These are phyloP conservation scores for Leccinum pachyderme DNA, from an alignment of 1,284 basidiomycete species.

Conservation along the genomic window DNA sequence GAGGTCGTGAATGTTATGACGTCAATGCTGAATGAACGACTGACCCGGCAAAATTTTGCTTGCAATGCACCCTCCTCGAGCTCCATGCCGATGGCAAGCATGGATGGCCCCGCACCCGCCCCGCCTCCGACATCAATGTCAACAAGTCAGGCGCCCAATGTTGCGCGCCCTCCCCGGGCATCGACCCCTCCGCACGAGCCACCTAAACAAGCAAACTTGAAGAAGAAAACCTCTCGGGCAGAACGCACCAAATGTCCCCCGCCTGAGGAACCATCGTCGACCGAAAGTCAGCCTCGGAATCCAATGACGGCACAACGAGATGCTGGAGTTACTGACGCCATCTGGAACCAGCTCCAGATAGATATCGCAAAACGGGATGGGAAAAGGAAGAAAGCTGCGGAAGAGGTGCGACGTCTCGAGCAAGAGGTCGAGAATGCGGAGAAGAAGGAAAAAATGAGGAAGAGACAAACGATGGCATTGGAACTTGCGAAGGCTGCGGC, in stretches of 20 bases:
- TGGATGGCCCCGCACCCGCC: constrained; percentile 14
- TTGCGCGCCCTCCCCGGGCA: constrained; percentile 11
- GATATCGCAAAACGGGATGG: constrained; percentile 36
- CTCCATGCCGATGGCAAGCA: constrained; percentile 24
- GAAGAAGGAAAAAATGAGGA: constrained; percentile 15
- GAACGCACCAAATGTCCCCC: constrained; percentile 4
- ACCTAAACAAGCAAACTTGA: neutral
- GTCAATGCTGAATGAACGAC: constrained; percentile 25
- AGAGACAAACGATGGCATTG: neutral
- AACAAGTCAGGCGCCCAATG: constrained; percentile 21
- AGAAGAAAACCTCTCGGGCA: neutral
- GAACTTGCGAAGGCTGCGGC: constrained; percentile 19
- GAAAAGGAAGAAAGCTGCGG: constrained; percentile 19
- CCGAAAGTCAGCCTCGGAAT: neutral
- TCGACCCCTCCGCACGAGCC: neutral
- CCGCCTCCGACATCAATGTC: constrained; percentile 27
- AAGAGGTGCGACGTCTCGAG: constrained; percentile 30
- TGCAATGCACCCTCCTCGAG: neutral
- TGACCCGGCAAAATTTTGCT: constrained; percentile 11
- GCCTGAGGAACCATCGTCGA: neutral
- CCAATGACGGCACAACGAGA: constrained; percentile 35
- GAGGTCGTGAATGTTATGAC: constrained; percentile 21
- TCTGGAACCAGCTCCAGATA: constrained; percentile 46
- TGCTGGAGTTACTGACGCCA: constrained; percentile 43
- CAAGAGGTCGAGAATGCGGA: constrained; percentile 10